Base-by-base conservation (phyloP, 768 basidiomycete genomes). In the Pleurotus djamor region DNA sequence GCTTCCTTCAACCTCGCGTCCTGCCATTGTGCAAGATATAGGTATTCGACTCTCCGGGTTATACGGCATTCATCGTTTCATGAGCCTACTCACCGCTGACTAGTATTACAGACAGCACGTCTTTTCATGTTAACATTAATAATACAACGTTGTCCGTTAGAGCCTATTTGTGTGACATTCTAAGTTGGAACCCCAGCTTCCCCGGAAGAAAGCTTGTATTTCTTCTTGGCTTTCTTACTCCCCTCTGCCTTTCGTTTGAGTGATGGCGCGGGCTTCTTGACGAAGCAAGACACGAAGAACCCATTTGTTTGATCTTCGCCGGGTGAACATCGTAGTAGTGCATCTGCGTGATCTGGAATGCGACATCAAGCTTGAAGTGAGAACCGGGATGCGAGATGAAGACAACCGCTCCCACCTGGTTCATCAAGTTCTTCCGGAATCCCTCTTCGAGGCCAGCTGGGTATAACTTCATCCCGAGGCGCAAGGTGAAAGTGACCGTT, bases 281-380 rank as follows among this genome's bases (percentile, higher is more conserved):
- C 76, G 69, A 98, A 95, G 71, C 91, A 97, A n/a, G 92, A 88
- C 21, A 99, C 96, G 66, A 99, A 99, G 77, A 99, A 99, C 0
- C 97, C 97, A 67, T 98, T 98, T 10, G 92, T 94, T 38, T 83
- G 85, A 67, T 98, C 95, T 61, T 90, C 91, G 57, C 87, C 85
- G 12, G 92, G 86, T 32, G 82, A 81, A 69, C 92, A 94, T 14
- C 92, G 85, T 32, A 94, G 66, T 16, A 92, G 69, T 9, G 85
- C 85, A 4, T 75, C 71, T 4, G 90, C 87, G 60, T 84, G 70
- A 17, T 69, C 87, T 88, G 62, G 32, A n/a, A 10, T 49, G 21
- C 21, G 35, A 13, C 21, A 35, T 14, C 8, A 36, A 34, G n/a
- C 14, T 28, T 14, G 44, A 37, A 41, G 49, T 21, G 7, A 48